Evolutionary conservation across 2,329 filamentous ascomycete species (phyloP).

Genomic region (Chaetomiaceae sp.): DNA sequence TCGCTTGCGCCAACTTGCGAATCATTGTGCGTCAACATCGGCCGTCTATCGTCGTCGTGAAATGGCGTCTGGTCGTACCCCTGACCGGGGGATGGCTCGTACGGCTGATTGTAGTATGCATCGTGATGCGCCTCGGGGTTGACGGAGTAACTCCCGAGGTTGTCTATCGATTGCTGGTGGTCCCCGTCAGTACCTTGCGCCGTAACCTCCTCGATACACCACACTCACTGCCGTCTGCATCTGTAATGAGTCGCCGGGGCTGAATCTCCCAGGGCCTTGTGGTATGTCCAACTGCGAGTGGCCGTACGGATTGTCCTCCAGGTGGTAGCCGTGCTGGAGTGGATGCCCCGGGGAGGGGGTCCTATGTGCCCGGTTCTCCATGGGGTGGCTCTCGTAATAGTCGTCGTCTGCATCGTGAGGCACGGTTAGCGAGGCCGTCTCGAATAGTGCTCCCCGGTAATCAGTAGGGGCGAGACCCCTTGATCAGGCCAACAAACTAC

Average conservation of each 20-base stretch:
- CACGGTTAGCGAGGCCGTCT: conserved; percentile 17
- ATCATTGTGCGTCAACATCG: conserved; percentile 67
- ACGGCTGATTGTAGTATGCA: conserved; percentile 78
- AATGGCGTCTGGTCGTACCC: conserved; percentile 44
- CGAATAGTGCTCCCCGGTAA: neutral
- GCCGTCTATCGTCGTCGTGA: conserved; percentile 66
- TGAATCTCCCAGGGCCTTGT: conserved; percentile 52
- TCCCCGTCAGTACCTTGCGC: conserved; percentile 16
- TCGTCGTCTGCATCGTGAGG: conserved; percentile 47
- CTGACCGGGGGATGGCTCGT: conserved; percentile 64
- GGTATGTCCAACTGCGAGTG: conserved; percentile 65
- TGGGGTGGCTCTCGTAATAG: conserved; percentile 51
- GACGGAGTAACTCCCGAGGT: conserved; percentile 58
- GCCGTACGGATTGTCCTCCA: conserved; percentile 71
- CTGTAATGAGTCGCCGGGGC: conserved; percentile 70
- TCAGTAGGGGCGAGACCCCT: neutral
- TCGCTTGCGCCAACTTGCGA: conserved; percentile 39
- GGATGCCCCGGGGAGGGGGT: conserved; percentile 76
- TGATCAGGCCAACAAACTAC: conserved; percentile 11
- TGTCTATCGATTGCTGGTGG: conserved; percentile 49
- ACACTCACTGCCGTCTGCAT: conserved; percentile 76
- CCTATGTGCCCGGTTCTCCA: conserved; percentile 55
- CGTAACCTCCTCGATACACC: neutral
- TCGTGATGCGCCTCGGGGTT: conserved; percentile 85
- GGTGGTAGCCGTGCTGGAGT: conserved; percentile 69